Conservation (phyloP, 768 basidiomycete genomes). For the Zangia roseola region DNA sequence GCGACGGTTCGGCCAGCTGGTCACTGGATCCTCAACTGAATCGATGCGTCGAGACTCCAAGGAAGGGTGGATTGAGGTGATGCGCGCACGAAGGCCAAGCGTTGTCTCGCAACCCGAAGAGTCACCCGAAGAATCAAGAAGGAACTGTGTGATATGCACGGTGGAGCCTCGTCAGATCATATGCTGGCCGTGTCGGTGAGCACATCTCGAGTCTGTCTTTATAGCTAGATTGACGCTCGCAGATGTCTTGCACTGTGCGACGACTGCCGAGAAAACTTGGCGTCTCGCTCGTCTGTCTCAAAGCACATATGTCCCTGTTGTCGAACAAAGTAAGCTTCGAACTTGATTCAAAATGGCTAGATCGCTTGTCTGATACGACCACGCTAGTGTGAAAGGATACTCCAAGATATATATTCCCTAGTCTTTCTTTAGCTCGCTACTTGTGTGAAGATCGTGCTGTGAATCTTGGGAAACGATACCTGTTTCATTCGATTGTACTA, state of each 20-base stretch:
- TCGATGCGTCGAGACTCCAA: constrained; percentile 9
- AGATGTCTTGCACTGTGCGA: constrained; percentile 54
- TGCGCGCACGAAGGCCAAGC: constrained; percentile 23
- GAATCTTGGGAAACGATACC: constrained; percentile 13
- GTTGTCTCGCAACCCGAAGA: constrained; percentile 27
- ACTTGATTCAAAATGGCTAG: background rate
- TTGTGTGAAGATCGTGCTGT: constrained; percentile 1
- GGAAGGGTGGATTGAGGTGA: constrained; percentile 32
- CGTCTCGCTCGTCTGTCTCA: constrained; percentile 46
- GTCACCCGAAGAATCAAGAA: constrained; percentile 23
- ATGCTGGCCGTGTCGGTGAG: constrained; percentile 83
- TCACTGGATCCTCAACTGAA: constrained; percentile 20
- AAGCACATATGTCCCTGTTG: constrained; percentile 55
- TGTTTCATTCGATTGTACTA: constrained; percentile 8
- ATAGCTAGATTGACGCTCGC: constrained; percentile 1
- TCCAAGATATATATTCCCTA: constrained; percentile 37
- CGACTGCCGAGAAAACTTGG: constrained; percentile 53
- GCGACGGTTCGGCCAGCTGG: constrained; percentile 42
- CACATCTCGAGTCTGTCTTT: background rate
- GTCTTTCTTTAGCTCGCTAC: background rate
- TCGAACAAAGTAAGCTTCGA: constrained; percentile 40
- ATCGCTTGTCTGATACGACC: constrained; percentile 1
- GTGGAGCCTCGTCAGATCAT: constrained; percentile 67
- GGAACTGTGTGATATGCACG: constrained; percentile 70
- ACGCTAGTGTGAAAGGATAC: constrained; percentile 32